Base-by-base conservation (phyloP, 176 grass and related monocot genomes). In the Elymus sibiricus region DNA sequence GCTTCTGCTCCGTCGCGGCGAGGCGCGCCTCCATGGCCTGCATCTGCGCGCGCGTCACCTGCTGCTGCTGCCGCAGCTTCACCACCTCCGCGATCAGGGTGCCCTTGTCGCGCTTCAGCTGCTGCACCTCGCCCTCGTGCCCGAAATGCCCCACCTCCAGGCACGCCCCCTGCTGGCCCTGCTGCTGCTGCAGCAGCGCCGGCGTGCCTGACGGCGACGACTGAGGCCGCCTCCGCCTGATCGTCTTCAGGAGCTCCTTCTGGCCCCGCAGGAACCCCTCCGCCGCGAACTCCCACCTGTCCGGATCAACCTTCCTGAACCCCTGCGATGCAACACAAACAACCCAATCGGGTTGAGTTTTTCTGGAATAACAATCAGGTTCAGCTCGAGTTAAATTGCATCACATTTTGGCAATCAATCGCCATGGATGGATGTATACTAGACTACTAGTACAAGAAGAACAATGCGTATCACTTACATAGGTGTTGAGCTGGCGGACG, bases 211-310 rank as follows among this genome's bases (percentile, higher is more conserved):
- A 2, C 47, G 83, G 12, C 42, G 47, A 53, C 49, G 83, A 16
- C 43, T 79, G 46, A 14, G 91, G 81, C 13, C 87, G 89, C 22
- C 95, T 83, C 25, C 95, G 89, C 83, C 82, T 95, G 83, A 98
- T 98, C 80, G 73, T 92, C 80, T 83, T 98, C 11, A 95, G 85
- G 10, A 98, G 91, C 21, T 95, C 93, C 81, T 89, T 89, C 88
- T 86, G 84, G 6, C 89, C 93, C 35, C 93, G 87, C 11, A 95
- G 74, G 82, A 98, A 98, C 73, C 90, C 93, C 82, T 94, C 93
- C 29, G 90, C 95, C 65, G 91, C 95, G 86, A 95, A 95, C 83
- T 98, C 95, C 95, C 95, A 98, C 44, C 82, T 90, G 77, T 95
- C 93, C 21, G 88, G 90, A 63, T 95, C 93, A 31, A 98, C 86